phyloP scores from a whole-genome alignment of 1,139 yeast species.

The Candida sanyaensis region DNA sequence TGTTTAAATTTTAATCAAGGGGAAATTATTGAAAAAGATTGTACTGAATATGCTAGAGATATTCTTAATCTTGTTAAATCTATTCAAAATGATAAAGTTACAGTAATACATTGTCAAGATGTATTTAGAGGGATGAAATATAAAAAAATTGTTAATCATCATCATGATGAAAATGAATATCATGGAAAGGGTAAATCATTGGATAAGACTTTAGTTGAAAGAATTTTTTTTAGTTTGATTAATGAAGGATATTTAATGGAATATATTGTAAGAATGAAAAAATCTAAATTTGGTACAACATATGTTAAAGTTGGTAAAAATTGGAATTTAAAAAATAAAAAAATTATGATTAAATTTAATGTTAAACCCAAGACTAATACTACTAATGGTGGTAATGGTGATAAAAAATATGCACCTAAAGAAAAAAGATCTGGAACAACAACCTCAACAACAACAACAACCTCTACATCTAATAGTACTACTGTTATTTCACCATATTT shows the following conservation, averaged over 20 bases:
- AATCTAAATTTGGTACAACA: constrained; percentile 76
- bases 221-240: constrained; percentile 77
- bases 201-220: constrained; percentile 69
- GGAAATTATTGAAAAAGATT: constrained; percentile 61
- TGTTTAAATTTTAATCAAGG: constrained; percentile 53
- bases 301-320: constrained; percentile 64
- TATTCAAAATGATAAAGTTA: constrained; percentile 62
- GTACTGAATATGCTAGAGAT: constrained; percentile 63
- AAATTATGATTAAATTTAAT: constrained; percentile 38
- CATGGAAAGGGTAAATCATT: constrained; percentile 73
- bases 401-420: not conserved
- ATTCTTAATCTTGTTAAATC: constrained; percentile 60
- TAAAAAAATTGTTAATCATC: constrained; percentile 59
- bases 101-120: constrained; percentile 81
- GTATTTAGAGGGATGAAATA: constrained; percentile 74
- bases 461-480: not conserved
- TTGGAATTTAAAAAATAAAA: constrained; percentile 45
- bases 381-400: not conserved
- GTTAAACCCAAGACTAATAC: constrained; percentile 11
- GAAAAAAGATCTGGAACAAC: not conserved
- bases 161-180: constrained; percentile 58
- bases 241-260: constrained; percentile 71
- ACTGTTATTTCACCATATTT: not conserved
- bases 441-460: too few species aligned
- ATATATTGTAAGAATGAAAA: constrained; percentile 57